Percentiles rank a stretch among this genome's conserved stretches.
Conservation (phyloP, 495 filamentous ascomycete genomes). For the Aspergillus diversus region DNA sequence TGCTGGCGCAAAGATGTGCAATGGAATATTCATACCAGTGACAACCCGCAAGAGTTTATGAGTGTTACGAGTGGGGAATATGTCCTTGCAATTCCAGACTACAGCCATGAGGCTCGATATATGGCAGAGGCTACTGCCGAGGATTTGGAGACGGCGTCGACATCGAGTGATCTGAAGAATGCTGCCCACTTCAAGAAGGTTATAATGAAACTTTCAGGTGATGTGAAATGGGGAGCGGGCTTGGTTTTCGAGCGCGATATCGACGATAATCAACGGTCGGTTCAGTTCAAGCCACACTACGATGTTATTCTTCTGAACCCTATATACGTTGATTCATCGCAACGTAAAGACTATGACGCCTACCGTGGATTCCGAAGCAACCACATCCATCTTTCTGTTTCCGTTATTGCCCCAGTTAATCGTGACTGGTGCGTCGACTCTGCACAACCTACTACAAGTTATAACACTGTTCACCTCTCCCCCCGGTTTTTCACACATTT, state of each 20-base stretch:
- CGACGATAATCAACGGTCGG: slow-evolving; percentile 66
- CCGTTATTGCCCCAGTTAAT: slow-evolving; percentile 79
- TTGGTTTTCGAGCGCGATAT: slow-evolving; percentile 89
- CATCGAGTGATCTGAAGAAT: slow-evolving; percentile 67
- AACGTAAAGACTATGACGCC: slow-evolving; percentile 76
- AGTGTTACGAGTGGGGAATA: slow-evolving; percentile 93
- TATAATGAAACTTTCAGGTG: slow-evolving; percentile 95
- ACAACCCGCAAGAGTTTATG: slow-evolving; percentile 92
- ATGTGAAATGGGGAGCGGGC: slow-evolving; percentile 87
- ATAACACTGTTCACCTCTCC: slow-evolving; percentile 91
- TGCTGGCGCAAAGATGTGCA: slow-evolving; percentile 93
- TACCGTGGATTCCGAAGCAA: slow-evolving; percentile 93
- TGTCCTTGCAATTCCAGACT: slow-evolving; percentile 90
- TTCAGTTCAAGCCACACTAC: slow-evolving; percentile 90
- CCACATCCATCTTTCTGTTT: slow-evolving; percentile 91
- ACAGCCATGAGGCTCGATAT: slow-evolving; percentile 81
- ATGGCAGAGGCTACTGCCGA: slow-evolving; percentile 56
- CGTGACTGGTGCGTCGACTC: slow-evolving; percentile 74
- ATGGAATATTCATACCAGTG: slow-evolving; percentile 78
- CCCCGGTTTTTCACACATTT: slow-evolving; percentile 98
- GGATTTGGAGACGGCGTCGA: slow-evolving; percentile 65
- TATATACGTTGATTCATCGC: slow-evolving; percentile 62
- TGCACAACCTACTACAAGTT: slow-evolving; percentile 75
- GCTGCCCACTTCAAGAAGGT: slow-evolving; percentile 92
- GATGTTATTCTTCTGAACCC: slow-evolving; percentile 85